Conservation (phyloP, 192 early-diverging fungal species). For the Bifiguratus adelaidae region DNA sequence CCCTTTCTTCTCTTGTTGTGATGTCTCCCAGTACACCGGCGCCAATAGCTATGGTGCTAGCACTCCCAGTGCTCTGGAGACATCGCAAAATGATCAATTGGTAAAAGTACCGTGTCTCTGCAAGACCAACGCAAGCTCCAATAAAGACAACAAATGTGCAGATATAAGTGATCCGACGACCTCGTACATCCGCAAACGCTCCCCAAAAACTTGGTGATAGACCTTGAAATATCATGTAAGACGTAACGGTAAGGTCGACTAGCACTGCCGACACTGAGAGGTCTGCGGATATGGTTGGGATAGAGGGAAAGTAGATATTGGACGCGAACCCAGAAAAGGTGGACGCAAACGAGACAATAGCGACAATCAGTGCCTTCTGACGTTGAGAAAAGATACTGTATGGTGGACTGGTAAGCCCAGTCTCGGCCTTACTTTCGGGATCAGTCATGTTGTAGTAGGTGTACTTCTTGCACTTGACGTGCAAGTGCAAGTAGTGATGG, state of each 20-base stretch:
- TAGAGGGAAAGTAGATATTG: background rate
- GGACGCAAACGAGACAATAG: too few relatives aligned
- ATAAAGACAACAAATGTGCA: background rate
- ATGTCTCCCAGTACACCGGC: background rate
- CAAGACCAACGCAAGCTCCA: background rate
- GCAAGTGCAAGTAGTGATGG: too few relatives aligned
- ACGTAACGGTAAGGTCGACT: background rate
- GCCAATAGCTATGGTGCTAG: background rate
- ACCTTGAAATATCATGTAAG: background rate
- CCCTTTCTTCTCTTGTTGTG: background rate
- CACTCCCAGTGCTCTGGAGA: background rate
- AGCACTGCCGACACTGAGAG: background rate
- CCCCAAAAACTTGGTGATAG: background rate
- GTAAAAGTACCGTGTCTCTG: background rate
- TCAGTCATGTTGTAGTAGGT: too few relatives aligned
- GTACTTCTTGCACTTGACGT: too few relatives aligned
- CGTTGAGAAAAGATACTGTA: too few relatives aligned
- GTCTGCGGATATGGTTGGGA: background rate
- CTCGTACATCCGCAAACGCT: background rate
- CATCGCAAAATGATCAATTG: background rate
- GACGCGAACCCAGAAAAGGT: background rate
- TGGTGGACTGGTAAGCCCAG: too few relatives aligned
- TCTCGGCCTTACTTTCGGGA: too few relatives aligned
- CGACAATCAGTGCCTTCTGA: too few relatives aligned
- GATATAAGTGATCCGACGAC: background rate